Percentiles rank a stretch among this genome's conserved stretches.
Conservation (phyloP, 345 rosid genomes). For the Ricinus communis region DNA sequence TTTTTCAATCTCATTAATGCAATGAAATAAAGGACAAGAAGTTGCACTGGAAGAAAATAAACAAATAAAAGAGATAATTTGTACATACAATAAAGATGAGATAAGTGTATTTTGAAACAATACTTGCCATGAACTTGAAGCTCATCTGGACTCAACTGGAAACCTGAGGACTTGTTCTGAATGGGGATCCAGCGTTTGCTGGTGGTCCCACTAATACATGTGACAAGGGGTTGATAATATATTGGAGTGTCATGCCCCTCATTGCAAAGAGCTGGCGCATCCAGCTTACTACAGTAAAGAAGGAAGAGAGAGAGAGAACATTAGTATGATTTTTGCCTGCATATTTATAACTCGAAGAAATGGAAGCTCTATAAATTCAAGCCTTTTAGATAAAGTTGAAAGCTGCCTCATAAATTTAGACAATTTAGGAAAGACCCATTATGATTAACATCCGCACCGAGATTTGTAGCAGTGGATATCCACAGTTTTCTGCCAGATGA, state of each 20-base stretch:
- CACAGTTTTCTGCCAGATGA: slow-evolving; percentile 90
- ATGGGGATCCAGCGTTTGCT: slow-evolving; percentile 88
- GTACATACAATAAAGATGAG: not conserved
- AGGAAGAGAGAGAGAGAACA: slow-evolving; percentile 13
- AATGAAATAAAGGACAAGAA: not conserved
- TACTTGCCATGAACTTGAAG: slow-evolving; percentile 87
- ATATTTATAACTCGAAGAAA: not conserved
- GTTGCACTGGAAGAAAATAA: not conserved
- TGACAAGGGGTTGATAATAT: slow-evolving; percentile 75
- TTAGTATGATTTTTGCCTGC: not conserved
- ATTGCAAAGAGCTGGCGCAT: slow-evolving; percentile 62
- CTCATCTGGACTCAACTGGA: slow-evolving; percentile 52
- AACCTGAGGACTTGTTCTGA: slow-evolving; percentile 70
- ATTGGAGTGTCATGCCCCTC: slow-evolving; percentile 56
- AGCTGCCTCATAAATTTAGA: not conserved
- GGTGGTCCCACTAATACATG: slow-evolving; percentile 75
- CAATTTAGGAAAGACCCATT: not conserved
- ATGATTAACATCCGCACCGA: slow-evolving; percentile 50
- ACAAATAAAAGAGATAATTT: not conserved
- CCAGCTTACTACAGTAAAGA: slow-evolving; percentile 45
- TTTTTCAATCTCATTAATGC: not conserved
- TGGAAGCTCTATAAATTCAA: not conserved
- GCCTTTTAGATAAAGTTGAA: slow-evolving; percentile 6
- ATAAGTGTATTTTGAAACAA: slow-evolving; percentile 24
- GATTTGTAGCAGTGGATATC: slow-evolving; percentile 60